phyloP scores from a whole-genome alignment of 768 basidiomycete genomes.

The Tylopilus vinaceipallidus region DNA sequence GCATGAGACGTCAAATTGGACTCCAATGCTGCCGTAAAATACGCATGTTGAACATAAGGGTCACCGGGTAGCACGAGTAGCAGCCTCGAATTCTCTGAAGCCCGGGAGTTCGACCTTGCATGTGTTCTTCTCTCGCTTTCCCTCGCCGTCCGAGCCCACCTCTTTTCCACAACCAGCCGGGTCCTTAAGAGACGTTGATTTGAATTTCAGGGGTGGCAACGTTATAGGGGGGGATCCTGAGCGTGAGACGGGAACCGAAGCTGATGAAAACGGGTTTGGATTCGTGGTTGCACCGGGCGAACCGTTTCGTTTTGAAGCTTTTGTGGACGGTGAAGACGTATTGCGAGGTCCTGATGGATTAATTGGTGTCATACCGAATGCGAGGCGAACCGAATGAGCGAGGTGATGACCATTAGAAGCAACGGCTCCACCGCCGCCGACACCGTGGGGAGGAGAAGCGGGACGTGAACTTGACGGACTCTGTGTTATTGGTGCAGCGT shows the following conservation, averaged over 20 bases:
- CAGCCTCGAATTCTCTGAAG: conserved; percentile 65
- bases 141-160: conserved; percentile 23
- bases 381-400: conserved; percentile 80
- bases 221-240: conserved; percentile 70
- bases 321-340: conserved; percentile 37
- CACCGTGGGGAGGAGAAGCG: conserved; percentile 51
- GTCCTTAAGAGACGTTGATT: conserved; percentile 21
- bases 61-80: conserved; percentile 28
- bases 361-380: conserved; percentile 92
- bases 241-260: conserved; percentile 53
- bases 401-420: conserved; percentile 56
- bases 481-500: conserved; percentile 31
- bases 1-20: not conserved
- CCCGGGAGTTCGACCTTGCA: conserved; percentile 54
- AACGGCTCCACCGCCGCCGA: conserved; percentile 23
- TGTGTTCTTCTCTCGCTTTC: conserved; percentile 15
- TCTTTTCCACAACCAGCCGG: conserved; percentile 18
- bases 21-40: too few relatives aligned
- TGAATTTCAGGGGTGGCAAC: conserved; percentile 63
- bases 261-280: conserved; percentile 15
- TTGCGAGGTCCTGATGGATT: conserved; percentile 37
- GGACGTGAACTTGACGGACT: conserved; percentile 59
- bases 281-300: conserved; percentile 6
- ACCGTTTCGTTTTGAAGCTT: conserved; percentile 10
- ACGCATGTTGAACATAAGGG: too few relatives aligned